Evolutionary conservation across 2,329 filamentous ascomycete species (phyloP).

Genomic region (Apiospora malaysiana): DNA sequence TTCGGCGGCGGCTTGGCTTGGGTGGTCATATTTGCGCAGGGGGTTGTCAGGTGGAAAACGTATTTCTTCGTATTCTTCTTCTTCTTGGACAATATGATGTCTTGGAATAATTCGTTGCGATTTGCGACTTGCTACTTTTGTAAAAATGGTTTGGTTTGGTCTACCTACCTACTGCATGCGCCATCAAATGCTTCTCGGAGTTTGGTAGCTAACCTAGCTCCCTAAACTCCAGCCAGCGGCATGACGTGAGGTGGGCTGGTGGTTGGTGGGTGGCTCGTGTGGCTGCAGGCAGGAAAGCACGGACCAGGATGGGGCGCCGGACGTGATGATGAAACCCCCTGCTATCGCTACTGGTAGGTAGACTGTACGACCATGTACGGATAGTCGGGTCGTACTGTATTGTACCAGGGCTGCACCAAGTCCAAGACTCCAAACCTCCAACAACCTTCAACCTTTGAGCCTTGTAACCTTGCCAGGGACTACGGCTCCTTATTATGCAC

Average conservation of each 20-base stretch:
- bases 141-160: neutral
- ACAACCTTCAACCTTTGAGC: constrained; percentile 7
- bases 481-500: neutral
- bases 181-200: neutral
- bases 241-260: constrained; percentile 8
- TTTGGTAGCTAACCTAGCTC: neutral
- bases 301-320: neutral
- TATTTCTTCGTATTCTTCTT: no score
- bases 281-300: constrained; percentile 3
- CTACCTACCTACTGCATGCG: neutral
- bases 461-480: neutral
- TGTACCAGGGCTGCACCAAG: neutral
- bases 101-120: neutral
- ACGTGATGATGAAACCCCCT: constrained; percentile 5
- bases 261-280: neutral
- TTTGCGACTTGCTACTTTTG: neutral
- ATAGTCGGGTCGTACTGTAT: neutral
- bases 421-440: neutral
- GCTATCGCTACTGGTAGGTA: neutral
- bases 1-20: constrained; percentile 43
- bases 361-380: no score
- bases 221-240: neutral
- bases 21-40: constrained; percentile 48
- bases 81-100: neutral
- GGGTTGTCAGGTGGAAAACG: neutral